phyloP scores from a whole-genome alignment of 2,329 filamentous ascomycete genomes.

The Dothideomycetes sp. region DNA sequence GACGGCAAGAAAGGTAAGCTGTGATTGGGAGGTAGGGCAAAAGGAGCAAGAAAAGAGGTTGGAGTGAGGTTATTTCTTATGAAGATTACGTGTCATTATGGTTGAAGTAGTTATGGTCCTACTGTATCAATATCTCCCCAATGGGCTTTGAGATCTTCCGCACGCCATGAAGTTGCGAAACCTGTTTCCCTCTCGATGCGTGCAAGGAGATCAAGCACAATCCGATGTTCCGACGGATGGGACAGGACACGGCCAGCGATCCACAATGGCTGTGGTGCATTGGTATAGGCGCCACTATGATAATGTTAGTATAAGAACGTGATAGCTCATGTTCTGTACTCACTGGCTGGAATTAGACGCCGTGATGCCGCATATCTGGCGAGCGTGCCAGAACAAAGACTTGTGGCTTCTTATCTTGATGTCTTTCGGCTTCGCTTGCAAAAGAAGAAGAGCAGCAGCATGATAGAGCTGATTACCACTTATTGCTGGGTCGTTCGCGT shows the following conservation, averaged over 20 bases:
- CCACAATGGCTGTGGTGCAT: slow-evolving; percentile 36
- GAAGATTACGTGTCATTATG: too few relatives aligned
- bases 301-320: not conserved
- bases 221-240: slow-evolving; percentile 31
- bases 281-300: slow-evolving; percentile 29
- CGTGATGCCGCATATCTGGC: slow-evolving; percentile 36
- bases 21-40: too few relatives aligned
- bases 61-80: not conserved
- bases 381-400: slow-evolving; percentile 37
- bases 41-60: too few relatives aligned
- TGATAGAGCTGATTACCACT: slow-evolving; percentile 46
- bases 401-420: slow-evolving; percentile 21
- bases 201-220: slow-evolving; percentile 37
- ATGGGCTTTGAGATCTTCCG: slow-evolving; percentile 40
- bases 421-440: slow-evolving; percentile 36
- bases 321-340: not conserved
- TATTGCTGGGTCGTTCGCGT: slow-evolving; percentile 32
- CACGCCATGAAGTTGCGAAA: slow-evolving; percentile 43
- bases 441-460: slow-evolving; percentile 41
- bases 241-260: slow-evolving; percentile 38
- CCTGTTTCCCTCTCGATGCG: slow-evolving; percentile 42
- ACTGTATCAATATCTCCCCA: slow-evolving; percentile 38
- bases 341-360: slow-evolving; percentile 31
- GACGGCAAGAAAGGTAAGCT: slow-evolving; percentile 11
- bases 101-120: too few relatives aligned